Percentiles rank a stretch among this genome's conserved stretches.
Evolutionary conservation across 2,329 filamentous ascomycete genomes (phyloP).

Genomic region (Scedosporium aurantiacum): DNA sequence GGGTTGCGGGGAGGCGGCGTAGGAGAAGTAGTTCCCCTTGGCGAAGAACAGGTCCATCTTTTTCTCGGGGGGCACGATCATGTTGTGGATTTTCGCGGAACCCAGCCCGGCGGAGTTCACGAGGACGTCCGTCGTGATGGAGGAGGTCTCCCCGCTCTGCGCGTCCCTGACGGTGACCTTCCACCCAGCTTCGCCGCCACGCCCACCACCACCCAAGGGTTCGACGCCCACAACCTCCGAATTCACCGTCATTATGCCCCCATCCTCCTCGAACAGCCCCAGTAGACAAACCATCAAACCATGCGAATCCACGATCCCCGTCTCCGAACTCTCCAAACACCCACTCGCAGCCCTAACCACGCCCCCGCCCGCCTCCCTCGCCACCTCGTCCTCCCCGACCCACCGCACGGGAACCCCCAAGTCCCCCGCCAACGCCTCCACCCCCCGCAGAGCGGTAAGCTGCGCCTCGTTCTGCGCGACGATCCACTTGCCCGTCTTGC

Average conservation of each 20-base stretch:
- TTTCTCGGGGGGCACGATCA: constrained; percentile 52
- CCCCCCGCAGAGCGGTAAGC: constrained; percentile 45
- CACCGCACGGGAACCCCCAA: constrained; percentile 61
- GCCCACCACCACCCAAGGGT: constrained; percentile 27
- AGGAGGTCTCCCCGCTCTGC: constrained; percentile 33
- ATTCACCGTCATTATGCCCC: constrained; percentile 62
- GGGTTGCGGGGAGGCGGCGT: constrained; percentile 49
- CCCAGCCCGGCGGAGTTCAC: constrained; percentile 80
- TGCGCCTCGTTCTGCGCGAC: constrained; percentile 73
- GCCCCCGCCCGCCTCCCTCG: constrained; percentile 1
- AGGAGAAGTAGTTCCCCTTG: constrained; percentile 93
- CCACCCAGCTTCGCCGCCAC: constrained; percentile 55
- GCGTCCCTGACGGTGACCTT: constrained; percentile 45
- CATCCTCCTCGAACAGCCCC: constrained; percentile 64
- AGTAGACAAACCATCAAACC: constrained; percentile 70
- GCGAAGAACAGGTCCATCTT: constrained; percentile 63
- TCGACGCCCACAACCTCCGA: constrained; percentile 53
- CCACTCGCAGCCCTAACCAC: constrained; percentile 53
- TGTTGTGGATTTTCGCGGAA: constrained; percentile 68
- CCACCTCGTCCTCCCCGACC: constrained; percentile 45
- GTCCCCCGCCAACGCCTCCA: constrained; percentile 29
- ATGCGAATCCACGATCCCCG: constrained; percentile 86
- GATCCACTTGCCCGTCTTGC: constrained; percentile 83
- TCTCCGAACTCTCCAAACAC: constrained; percentile 72
- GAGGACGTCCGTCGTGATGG: constrained; percentile 63